Evolutionary conservation across 345 rosid species (phyloP).

Genomic region (Gossypium rotundifolium): DNA sequence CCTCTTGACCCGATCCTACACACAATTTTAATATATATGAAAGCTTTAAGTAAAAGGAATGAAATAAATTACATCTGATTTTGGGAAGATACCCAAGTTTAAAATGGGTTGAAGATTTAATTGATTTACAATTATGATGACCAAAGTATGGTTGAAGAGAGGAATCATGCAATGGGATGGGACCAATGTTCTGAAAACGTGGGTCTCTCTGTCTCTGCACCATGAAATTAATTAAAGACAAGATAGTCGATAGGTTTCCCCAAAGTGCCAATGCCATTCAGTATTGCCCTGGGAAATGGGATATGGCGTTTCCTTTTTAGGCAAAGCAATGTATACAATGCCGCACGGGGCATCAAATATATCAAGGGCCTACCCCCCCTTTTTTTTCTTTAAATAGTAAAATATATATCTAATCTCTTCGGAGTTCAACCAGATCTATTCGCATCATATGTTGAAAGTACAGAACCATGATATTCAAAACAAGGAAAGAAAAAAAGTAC

Average conservation of each 20-base stretch:
- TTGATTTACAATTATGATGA: not conserved
- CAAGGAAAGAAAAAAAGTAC: not conserved
- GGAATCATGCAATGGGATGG: not conserved
- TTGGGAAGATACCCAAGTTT: no score
- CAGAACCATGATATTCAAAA: no score
- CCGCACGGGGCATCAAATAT: not conserved
- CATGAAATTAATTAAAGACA: not conserved
- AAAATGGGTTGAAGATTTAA: not conserved
- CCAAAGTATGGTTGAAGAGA: not conserved
- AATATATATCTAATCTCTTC: not conserved
- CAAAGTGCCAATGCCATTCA: not conserved
- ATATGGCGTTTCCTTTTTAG: not conserved
- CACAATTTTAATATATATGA: no score
- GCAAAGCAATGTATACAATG: not conserved
- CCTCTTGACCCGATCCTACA: no score
- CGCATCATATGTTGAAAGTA: conserved; percentile 15
- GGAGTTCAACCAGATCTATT: not conserved
- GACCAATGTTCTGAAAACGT: not conserved
- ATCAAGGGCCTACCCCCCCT: not conserved
- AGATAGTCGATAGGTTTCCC: not conserved
- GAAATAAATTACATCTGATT: no score
- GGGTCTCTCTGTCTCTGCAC: not conserved
- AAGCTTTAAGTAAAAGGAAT: no score
- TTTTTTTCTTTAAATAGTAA: not conserved
- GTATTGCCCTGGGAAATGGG: not conserved